These are phyloP conservation scores for Tylopilus felleus DNA, from an alignment of 768 basidiomycete species.

Conservation along the genomic window DNA sequence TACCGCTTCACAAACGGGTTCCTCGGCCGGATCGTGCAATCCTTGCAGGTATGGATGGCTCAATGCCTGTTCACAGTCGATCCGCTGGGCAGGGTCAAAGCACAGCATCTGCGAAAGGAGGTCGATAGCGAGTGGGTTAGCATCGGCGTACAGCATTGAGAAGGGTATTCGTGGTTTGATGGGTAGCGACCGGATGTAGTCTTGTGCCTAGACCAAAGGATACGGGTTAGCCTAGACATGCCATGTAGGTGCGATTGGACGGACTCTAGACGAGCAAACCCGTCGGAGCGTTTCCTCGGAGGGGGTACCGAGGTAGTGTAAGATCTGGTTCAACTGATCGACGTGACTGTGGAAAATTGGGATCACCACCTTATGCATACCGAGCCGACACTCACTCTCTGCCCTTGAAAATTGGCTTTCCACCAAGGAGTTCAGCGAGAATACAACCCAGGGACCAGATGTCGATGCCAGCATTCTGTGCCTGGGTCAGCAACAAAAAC, in stretches of 20 bases:
- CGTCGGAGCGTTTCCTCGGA: conserved; percentile 94
- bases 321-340: conserved; percentile 96
- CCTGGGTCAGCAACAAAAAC: conserved; percentile 13
- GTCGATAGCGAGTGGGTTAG: conserved; percentile 92
- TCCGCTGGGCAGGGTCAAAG: conserved; percentile 95
- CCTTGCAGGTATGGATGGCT: conserved; percentile 93
- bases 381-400: conserved; percentile 65
- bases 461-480: conserved; percentile 83
- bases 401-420: conserved; percentile 96
- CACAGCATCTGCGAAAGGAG: conserved; percentile 86
- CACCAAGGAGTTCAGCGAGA: conserved; percentile 88
- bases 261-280: conserved; percentile 89
- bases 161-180: conserved; percentile 95
- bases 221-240: neutral
- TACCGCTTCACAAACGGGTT: conserved; percentile 80
- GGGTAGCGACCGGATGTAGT: conserved; percentile 96
- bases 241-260: conserved; percentile 22
- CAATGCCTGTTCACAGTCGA: conserved; percentile 92
- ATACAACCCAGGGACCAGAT: conserved; percentile 98
- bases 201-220: conserved; percentile 66
- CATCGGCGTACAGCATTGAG: conserved; percentile 86
- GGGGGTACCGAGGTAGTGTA: conserved; percentile 97
- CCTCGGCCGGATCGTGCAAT: conserved; percentile 97
- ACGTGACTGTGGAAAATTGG: conserved; percentile 67
- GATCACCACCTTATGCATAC: neutral